phyloP scores from a whole-genome alignment of 352 stramenopile genomes.

The Globisporangium emineosum region DNA sequence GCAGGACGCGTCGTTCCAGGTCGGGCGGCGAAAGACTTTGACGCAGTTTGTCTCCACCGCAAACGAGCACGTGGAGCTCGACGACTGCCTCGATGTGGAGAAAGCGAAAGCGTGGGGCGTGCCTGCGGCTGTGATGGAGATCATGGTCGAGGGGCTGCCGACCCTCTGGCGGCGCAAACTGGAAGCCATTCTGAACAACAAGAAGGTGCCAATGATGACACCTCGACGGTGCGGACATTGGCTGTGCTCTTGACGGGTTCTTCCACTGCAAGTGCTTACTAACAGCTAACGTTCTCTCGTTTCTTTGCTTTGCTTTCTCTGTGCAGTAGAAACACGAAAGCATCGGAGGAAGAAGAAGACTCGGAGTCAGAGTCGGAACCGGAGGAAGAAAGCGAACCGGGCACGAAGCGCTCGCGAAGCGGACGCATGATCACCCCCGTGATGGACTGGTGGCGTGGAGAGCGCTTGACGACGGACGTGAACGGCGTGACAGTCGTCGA shows the following conservation, averaged over 20 bases:
- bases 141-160: slow-evolving; percentile 57
- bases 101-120: slow-evolving; percentile 28
- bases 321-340: neutral
- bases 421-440: slow-evolving; percentile 26
- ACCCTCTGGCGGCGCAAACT: slow-evolving; percentile 32
- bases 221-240: neutral
- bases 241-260: neutral
- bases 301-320: neutral
- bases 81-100: slow-evolving; percentile 40
- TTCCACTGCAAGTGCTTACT: neutral
- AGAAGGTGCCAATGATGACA: slow-evolving; percentile 1
- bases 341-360: neutral
- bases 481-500: slow-evolving; percentile 25
- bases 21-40: slow-evolving; percentile 38
- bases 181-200: slow-evolving; percentile 3
- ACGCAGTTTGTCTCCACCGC: slow-evolving; percentile 42
- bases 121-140: slow-evolving; percentile 36
- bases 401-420: slow-evolving; percentile 20
- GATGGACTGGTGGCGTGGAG: slow-evolving; percentile 54
- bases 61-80: slow-evolving; percentile 36
- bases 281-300: neutral
- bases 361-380: slow-evolving; percentile 3
- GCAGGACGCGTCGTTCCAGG: slow-evolving; percentile 23
- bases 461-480: slow-evolving; percentile 21
- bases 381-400: neutral